Evolutionary conservation across 805 yeast species (phyloP).

Genomic region (Saccharomyces mikatae): DNA sequence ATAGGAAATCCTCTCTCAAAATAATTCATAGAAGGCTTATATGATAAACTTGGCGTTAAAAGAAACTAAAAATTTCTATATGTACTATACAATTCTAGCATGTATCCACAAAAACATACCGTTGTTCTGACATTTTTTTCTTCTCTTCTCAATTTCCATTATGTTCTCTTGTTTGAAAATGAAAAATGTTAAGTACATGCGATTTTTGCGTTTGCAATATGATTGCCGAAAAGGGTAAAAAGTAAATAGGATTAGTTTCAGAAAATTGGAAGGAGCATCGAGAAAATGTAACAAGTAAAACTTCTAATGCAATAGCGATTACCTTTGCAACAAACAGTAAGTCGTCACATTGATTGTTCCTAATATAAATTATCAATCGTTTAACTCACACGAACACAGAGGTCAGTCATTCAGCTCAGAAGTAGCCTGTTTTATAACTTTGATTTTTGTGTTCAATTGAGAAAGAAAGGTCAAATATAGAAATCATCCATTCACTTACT

Average conservation of each 20-base stretch:
- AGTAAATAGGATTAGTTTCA: constrained; percentile 4
- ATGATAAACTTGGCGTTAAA: not conserved
- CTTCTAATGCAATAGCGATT: not conserved
- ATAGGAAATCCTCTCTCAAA: constrained; percentile 12
- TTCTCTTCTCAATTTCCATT: not conserved
- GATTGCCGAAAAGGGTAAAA: constrained; percentile 16
- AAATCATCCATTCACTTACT: constrained; percentile 5
- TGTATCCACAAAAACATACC: not conserved
- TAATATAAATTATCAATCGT: not conserved
- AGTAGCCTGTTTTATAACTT: not conserved
- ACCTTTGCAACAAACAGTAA: not conserved
- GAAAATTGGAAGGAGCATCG: not conserved
- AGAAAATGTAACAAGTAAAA: not conserved
- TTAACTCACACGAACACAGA: not conserved
- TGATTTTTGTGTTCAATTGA: not conserved
- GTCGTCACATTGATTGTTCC: not conserved
- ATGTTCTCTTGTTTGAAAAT: too few relatives aligned
- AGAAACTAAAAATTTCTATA: not conserved
- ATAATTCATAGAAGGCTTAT: constrained; percentile 12
- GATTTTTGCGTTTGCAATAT: not conserved
- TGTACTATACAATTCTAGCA: not conserved
- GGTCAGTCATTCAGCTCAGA: not conserved
- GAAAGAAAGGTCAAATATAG: not conserved
- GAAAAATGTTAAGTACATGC: too few relatives aligned
- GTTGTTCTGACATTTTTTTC: not conserved